Conservation (phyloP, 768 basidiomycete species). For the Gloeostereum incarnatum region DNA sequence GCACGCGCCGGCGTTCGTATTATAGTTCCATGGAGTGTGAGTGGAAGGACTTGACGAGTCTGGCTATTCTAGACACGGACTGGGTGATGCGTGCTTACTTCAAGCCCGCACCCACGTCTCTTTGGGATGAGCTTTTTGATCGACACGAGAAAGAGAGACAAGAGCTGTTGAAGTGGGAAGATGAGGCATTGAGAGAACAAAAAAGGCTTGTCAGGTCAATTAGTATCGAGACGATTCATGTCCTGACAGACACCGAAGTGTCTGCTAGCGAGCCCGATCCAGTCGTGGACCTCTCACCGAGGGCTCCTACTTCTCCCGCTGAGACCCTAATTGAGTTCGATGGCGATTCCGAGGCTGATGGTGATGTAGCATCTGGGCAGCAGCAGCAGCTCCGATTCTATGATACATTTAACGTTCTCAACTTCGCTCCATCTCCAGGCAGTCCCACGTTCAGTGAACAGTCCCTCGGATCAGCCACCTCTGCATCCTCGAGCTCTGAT, state of each 20-base stretch:
- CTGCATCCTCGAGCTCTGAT: no score
- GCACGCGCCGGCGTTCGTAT: slow-evolving; percentile 46
- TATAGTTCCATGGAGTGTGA: slow-evolving; percentile 29
- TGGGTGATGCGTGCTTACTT: slow-evolving; percentile 31
- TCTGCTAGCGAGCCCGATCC: neutral
- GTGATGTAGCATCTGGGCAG: no score
- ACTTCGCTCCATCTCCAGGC: no score
- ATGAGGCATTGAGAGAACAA: slow-evolving; percentile 6
- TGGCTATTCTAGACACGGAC: slow-evolving; percentile 55
- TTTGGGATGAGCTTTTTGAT: slow-evolving; percentile 56
- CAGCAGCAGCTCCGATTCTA: no score
- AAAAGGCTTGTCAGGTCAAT: slow-evolving; percentile 19
- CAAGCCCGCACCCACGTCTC: slow-evolving; percentile 23
- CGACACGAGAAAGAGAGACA: slow-evolving; percentile 52
- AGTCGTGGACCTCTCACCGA: no score
- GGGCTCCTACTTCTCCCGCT: no score
- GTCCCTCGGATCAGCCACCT: no score
- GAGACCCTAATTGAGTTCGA: no score
- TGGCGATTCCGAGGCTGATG: no score
- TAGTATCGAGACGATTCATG: slow-evolving; percentile 35
- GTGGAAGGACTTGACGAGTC: slow-evolving; percentile 54
- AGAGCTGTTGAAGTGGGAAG: slow-evolving; percentile 45
- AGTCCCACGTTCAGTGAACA: no score
- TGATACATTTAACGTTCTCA: no score
- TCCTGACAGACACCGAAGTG: neutral